A percentile compares a stretch with the other conserved stretches of the same genome.
Evolutionary conservation across 2,329 filamentous ascomycete genomes (phyloP).

Genomic region (Penicillium thymicola): DNA sequence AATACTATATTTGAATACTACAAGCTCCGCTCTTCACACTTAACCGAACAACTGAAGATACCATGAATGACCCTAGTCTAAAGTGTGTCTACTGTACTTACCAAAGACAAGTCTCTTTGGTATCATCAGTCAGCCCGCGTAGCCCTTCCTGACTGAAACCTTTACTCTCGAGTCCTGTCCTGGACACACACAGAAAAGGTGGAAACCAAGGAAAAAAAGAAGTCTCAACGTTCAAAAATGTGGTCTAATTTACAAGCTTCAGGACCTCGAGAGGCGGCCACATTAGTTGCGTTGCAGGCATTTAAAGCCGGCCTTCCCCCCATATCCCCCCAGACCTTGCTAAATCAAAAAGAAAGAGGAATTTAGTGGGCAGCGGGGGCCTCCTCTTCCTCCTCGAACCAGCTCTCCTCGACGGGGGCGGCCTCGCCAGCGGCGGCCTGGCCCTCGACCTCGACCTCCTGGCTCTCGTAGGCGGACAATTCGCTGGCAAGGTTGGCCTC

Average conservation of each 20-base stretch:
- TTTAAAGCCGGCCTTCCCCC: conserved; percentile 23
- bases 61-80: not conserved
- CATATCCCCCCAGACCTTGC: conserved; percentile 30
- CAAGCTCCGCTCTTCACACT: not conserved
- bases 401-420: conserved; percentile 64
- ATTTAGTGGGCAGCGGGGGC: conserved; percentile 45
- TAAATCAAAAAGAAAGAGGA: conserved; percentile 22
- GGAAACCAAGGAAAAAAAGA: conserved; percentile 18
- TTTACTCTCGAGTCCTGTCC: not conserved
- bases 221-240: conserved; percentile 22
- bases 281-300: conserved; percentile 18
- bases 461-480: conserved; percentile 89
- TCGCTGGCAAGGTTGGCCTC: conserved; percentile 89
- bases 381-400: conserved; percentile 74
- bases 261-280: conserved; percentile 26
- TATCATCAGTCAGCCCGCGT: not conserved
- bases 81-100: not conserved
- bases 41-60: not conserved
- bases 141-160: not conserved
- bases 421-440: conserved; percentile 63
- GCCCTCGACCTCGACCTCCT: conserved; percentile 92
- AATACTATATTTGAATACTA: not conserved
- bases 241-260: conserved; percentile 31
- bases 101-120: not conserved
- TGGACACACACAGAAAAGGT: not conserved